These are phyloP conservation scores for Aspergillus conjunctus DNA, from an alignment of 495 filamentous ascomycete genomes.

Conservation along the genomic window DNA sequence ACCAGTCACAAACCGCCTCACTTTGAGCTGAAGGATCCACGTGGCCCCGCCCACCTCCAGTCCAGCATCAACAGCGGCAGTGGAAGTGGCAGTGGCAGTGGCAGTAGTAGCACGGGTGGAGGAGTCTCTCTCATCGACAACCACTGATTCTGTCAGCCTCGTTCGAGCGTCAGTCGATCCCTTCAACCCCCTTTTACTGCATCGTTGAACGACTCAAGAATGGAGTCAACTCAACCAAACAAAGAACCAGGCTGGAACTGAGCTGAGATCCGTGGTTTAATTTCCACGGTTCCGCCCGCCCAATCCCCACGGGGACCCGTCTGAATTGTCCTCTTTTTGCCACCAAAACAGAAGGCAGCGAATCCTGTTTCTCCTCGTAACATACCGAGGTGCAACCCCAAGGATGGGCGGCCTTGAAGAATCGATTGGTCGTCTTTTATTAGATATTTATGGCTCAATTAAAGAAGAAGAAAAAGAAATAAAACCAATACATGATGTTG, in stretches of 20 bases:
- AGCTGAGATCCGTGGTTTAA: constrained; percentile 32
- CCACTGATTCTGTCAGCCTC: constrained; percentile 2
- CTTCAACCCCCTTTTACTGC: background rate
- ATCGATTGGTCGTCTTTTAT: too few species aligned
- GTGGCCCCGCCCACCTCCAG: constrained; percentile 37
- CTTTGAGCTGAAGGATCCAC: constrained; percentile 41
- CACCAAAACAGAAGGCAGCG: constrained; percentile 1
- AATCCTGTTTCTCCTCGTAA: background rate
- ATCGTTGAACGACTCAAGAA: background rate
- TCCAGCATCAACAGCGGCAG: too few species aligned
- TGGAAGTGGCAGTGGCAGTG: too few species aligned
- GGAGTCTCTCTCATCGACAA: background rate
- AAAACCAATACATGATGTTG: background rate
- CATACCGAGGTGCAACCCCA: background rate
- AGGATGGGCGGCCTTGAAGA: too few species aligned
- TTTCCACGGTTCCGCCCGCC: constrained; percentile 38
- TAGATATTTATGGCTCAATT: background rate
- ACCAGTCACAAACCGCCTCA: constrained; percentile 34
- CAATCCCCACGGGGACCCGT: constrained; percentile 26
- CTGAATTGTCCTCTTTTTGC: constrained; percentile 5
- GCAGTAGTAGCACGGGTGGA: too few species aligned
- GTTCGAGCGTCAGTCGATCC: background rate
- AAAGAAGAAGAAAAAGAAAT: background rate
- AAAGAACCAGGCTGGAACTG: background rate
- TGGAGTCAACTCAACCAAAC: constrained; percentile 1